phyloP scores from a whole-genome alignment of 805 yeast species.

The Pichia cabralensis region DNA sequence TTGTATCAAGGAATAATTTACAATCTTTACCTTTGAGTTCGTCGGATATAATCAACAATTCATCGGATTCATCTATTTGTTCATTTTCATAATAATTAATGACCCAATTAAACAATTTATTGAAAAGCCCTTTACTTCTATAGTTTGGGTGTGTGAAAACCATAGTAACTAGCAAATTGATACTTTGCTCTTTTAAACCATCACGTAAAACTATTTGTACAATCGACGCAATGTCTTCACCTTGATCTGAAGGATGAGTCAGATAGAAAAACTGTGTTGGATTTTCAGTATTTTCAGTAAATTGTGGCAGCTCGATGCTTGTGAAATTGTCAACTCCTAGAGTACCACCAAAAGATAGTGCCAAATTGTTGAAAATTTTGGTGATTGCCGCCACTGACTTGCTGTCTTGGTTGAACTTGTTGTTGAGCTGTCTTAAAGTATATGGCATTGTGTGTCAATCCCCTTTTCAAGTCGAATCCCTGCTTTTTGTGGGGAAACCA shows the following conservation, averaged over 20 bases:
- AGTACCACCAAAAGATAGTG: no score
- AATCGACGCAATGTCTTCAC: background rate
- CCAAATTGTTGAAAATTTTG: no score
- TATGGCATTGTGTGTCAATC: no score
- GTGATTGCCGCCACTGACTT: no score
- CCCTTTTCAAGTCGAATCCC: no score
- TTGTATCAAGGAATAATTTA: background rate
- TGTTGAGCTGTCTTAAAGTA: no score
- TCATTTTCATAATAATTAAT: constrained; percentile 6
- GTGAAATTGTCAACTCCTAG: no score
- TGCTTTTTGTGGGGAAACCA: no score
- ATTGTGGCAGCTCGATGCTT: no score
- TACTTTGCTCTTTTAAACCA: background rate
- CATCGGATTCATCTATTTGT: background rate
- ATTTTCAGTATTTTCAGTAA: no score
- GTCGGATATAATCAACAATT: background rate
- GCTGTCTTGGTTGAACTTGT: no score
- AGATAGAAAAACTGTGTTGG: constrained; percentile 1
- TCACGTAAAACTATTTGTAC: background rate
- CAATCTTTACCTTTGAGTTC: background rate
- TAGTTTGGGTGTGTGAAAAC: constrained; percentile 7
- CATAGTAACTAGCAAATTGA: constrained; percentile 1
- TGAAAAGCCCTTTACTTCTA: constrained; percentile 4
- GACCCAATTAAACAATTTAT: constrained; percentile 2
- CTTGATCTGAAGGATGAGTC: no score